Evolutionary conservation across 176 grass and related monocot species (phyloP), one percentile per base, ranked within the genome.

Genomic region (Zoysia japonica): DNA sequence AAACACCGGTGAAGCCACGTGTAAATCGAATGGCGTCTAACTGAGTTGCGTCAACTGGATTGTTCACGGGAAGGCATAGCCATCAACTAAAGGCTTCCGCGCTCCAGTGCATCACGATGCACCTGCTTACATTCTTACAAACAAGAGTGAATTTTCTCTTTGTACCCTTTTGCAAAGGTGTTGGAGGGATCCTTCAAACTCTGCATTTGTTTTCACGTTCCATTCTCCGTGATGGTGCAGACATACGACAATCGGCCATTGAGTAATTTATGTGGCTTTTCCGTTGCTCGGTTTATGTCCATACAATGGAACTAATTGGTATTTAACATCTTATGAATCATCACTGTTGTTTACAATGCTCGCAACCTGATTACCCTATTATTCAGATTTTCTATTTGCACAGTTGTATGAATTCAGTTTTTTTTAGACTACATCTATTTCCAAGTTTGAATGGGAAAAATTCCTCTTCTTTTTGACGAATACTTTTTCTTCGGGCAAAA

Each of bases 1-100:
- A 97, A 78, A 97, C 93, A 11, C 91, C 93, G 0, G 93, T 97
- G 77, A 88, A 92, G 75, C 91, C 91, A 7, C 90, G 28, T 28
- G 28, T 87, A 40, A 89, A 80, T 54, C 85, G 87, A 12, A 76
- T 78, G 74, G 36, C 45, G 35, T 83, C 78, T 74, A 74, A 93
- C 80, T 97, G 80, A 93, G 63, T 37, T 17, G 59, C 42, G 4
- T 80, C 74, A 77, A 73, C 72, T 91, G 72, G 81, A 78, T 91
- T 28, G 85, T 84, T 84, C 15, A 82, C 72, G 89, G 47, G 85
- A 84, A 85, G 77, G 47, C 72, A 67, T 88, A 41, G 71, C 78
- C 71, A 77, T 80, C 73, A 28, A 28, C 28, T 28, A 28, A 28
- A 28, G 28, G 28, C 28, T 28, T 28, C 28, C 28, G 28, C 28